phyloP scores from a whole-genome alignment of 139 green algal genomes.

The Auxenochlorella pyrenoidosa region DNA sequence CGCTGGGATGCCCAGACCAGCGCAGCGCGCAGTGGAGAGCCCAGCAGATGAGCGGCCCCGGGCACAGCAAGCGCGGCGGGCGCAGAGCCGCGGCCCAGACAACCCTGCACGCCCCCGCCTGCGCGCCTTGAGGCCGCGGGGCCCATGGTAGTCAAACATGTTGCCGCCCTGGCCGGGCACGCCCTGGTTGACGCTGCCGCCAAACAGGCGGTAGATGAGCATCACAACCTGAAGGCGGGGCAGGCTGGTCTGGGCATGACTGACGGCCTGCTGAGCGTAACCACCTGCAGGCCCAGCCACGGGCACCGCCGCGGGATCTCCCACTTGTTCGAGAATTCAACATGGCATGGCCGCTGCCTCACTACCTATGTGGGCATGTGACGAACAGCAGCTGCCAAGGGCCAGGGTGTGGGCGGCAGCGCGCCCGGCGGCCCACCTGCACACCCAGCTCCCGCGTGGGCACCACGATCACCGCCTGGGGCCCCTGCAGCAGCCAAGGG shows the following conservation, averaged over 20 bases:
- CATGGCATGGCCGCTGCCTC: too few species aligned
- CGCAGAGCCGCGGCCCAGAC: not conserved
- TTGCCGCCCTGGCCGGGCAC: slow-evolving; percentile 79
- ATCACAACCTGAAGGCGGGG: slow-evolving; percentile 55
- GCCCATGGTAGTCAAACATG: slow-evolving; percentile 87
- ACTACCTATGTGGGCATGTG: too few species aligned
- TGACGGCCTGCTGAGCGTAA: too few species aligned
- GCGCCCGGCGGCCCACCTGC: slow-evolving; percentile 54
- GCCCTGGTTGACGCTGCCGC: slow-evolving; percentile 73
- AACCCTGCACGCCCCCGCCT: not conserved
- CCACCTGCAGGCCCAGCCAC: slow-evolving; percentile 9
- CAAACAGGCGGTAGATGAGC: slow-evolving; percentile 82
- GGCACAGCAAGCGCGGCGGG: not conserved
- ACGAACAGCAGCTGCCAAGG: too few species aligned
- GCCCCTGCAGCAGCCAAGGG: slow-evolving; percentile 38
- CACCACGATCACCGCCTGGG: slow-evolving; percentile 83
- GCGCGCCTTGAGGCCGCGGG: slow-evolving; percentile 69
- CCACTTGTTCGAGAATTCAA: too few species aligned
- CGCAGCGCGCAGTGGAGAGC: too few species aligned
- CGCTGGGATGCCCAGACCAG: too few species aligned
- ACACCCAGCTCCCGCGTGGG: slow-evolving; percentile 91
- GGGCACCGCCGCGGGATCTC: not conserved
- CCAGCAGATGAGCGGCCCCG: too few species aligned
- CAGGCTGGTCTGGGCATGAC: too few species aligned
- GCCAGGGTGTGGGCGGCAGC: too few species aligned